Evolutionary conservation across 1,284 basidiomycete species (phyloP).

Genomic region (Ustilago bromivora): DNA sequence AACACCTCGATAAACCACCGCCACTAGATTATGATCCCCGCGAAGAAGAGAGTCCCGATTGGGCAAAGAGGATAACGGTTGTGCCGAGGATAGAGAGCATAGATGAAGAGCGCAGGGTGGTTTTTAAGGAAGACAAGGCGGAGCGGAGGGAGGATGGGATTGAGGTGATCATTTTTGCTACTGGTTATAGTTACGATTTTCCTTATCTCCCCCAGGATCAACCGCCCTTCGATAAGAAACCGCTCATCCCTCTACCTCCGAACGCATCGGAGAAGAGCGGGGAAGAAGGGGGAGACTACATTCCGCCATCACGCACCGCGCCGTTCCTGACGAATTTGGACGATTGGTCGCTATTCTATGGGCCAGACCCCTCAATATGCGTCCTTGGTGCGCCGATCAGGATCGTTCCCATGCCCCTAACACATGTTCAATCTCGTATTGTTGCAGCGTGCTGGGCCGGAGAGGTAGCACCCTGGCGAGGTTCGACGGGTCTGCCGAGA

Average conservation of each 20-base stretch:
- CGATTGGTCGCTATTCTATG: slow-evolving; percentile 66
- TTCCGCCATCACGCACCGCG: slow-evolving; percentile 16
- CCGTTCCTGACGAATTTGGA: slow-evolving; percentile 57
- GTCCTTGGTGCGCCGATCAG: slow-evolving; percentile 60
- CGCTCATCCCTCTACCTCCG: slow-evolving; percentile 29
- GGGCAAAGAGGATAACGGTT: slow-evolving; percentile 60
- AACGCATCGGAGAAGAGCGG: neutral
- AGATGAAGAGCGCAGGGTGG: slow-evolving; percentile 1
- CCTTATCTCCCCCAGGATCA: slow-evolving; percentile 47
- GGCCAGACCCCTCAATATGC: slow-evolving; percentile 45
- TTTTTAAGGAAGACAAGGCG: slow-evolving; percentile 33
- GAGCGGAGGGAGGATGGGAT: slow-evolving; percentile 17
- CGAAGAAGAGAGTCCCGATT: slow-evolving; percentile 46
- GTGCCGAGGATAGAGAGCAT: slow-evolving; percentile 50
- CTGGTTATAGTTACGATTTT: slow-evolving; percentile 63
- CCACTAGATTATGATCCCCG: slow-evolving; percentile 65
- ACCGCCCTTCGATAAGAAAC: slow-evolving; percentile 31
- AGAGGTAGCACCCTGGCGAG: neutral
- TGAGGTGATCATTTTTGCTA: slow-evolving; percentile 66
- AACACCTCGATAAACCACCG: slow-evolving; percentile 52
- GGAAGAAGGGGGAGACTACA: slow-evolving; percentile 13
- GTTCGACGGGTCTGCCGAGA: slow-evolving; percentile 27
- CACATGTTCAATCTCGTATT: slow-evolving; percentile 57
- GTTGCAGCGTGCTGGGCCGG: slow-evolving; percentile 43
- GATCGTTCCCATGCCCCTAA: slow-evolving; percentile 66